Percentiles rank a stretch among this genome's conserved stretches.
Conservation (phyloP, 176 grass and related monocot species). For the Elymus sibiricus region DNA sequence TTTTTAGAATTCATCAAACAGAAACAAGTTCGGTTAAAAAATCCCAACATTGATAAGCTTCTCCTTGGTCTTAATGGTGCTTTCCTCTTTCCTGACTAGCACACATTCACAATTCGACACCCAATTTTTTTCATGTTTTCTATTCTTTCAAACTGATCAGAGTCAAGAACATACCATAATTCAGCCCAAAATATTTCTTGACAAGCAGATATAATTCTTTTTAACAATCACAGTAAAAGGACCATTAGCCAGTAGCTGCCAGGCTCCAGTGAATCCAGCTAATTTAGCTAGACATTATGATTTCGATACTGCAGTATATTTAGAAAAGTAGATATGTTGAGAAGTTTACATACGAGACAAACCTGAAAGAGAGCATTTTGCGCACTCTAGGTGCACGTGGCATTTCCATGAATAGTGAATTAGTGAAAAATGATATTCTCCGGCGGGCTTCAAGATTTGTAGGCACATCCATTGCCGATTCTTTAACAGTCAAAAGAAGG, state of each 20-base stretch:
- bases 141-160: neutral
- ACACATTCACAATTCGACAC: neutral
- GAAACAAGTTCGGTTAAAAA: neutral
- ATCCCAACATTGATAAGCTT: neutral
- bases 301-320: neutral
- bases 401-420: constrained; percentile 99
- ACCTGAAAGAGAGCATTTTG: constrained; percentile 99
- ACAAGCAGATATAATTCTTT: neutral
- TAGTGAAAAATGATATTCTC: constrained; percentile 96
- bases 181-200: neutral
- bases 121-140: neutral
- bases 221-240: neutral
- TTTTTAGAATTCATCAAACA: neutral
- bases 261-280: neutral
- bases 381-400: constrained; percentile 86
- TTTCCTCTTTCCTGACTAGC: neutral
- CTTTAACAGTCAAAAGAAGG: constrained; percentile 94
- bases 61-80: neutral
- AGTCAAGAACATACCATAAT: neutral
- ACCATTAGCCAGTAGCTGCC: neutral
- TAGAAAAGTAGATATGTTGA: constrained; percentile 1
- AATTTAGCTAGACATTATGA: constrained; percentile 1
- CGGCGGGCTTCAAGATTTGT: constrained; percentile 92
- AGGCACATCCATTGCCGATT: constrained; percentile 93
- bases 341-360: constrained; percentile 23